Conservation (phyloP, 192 early-diverging fungal genomes). For the Allomyces macrogynus region DNA sequence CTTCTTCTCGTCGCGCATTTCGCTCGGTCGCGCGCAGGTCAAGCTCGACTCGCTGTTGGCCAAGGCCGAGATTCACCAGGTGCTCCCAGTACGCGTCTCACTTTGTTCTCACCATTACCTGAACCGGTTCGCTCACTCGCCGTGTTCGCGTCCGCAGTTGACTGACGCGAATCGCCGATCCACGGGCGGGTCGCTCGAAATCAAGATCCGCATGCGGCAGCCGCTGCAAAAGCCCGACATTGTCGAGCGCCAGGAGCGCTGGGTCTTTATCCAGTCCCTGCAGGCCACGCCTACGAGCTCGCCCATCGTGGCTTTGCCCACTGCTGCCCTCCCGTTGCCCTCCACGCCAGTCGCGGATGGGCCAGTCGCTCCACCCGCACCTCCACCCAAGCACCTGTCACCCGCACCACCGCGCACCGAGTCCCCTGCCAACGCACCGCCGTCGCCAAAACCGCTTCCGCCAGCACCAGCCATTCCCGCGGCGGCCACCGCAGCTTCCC, state of each 20-base stretch:
- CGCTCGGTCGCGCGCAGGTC: slow-evolving; percentile 35
- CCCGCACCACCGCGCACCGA: too few relatives aligned
- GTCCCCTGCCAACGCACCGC: neutral
- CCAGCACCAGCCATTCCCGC: neutral
- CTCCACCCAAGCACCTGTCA: neutral
- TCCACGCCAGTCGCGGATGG: neutral
- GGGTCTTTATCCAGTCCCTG: slow-evolving; percentile 32
- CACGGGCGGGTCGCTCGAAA: slow-evolving; percentile 45
- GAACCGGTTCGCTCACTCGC: slow-evolving; percentile 1
- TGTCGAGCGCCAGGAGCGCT: slow-evolving; percentile 32
- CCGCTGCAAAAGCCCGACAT: slow-evolving; percentile 39
- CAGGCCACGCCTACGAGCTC: too few relatives aligned
- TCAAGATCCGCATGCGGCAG: slow-evolving; percentile 36
- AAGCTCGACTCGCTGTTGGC: slow-evolving; percentile 31
- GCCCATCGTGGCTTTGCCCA: neutral
- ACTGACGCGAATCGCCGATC: slow-evolving; percentile 34
- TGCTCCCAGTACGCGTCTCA: slow-evolving; percentile 35
- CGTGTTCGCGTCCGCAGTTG: slow-evolving; percentile 17
- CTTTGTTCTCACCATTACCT: neutral
- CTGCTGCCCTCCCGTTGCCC: neutral
- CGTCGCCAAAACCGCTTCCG: neutral
- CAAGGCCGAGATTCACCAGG: slow-evolving; percentile 41
- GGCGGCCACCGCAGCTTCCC: neutral
- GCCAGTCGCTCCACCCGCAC: neutral
- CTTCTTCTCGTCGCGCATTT: slow-evolving; percentile 26